phyloP scores from a whole-genome alignment of 208 protist species.

The Leishmania guyanensis region DNA sequence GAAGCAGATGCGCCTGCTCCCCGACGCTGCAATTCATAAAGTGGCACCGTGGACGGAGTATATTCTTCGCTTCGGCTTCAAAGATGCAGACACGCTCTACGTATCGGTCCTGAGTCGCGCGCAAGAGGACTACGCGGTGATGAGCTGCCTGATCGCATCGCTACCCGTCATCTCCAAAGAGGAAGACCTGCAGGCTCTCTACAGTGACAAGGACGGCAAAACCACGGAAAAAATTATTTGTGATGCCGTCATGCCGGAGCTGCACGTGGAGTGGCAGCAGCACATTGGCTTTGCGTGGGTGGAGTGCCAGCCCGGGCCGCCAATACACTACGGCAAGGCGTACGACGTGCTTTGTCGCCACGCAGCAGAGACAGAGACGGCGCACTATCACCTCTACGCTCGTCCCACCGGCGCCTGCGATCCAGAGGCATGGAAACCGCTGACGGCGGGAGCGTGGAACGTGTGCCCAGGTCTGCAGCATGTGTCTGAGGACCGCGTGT shows the following conservation, averaged over 20 bases:
- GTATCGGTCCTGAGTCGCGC: conserved; percentile 62
- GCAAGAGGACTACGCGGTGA: conserved; percentile 66
- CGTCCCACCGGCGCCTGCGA: conserved; percentile 17
- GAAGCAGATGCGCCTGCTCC: conserved; percentile 49
- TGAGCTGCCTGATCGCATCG: conserved; percentile 57
- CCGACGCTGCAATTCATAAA: conserved; percentile 34
- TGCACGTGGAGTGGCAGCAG: conserved; percentile 56
- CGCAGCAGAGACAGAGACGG: conserved; percentile 56
- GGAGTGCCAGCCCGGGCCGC: conserved; percentile 41
- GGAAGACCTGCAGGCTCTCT: conserved; percentile 32
- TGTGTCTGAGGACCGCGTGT: conserved; percentile 33
- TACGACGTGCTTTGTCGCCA: conserved; percentile 66
- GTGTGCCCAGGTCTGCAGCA: conserved; percentile 35
- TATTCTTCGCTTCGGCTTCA: conserved; percentile 84
- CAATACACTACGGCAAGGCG: conserved; percentile 52
- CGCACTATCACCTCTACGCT: conserved; percentile 69
- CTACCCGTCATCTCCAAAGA: conserved; percentile 47
- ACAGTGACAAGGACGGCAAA: conserved; percentile 24
- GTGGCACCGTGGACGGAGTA: conserved; percentile 78
- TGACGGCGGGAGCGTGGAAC: conserved; percentile 80
- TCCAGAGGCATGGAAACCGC: conserved; percentile 47
- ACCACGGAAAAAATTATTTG: conserved; percentile 16
- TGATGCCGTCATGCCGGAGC: conserved; percentile 10
- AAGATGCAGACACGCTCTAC: conserved; percentile 63
- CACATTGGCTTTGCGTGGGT: conserved; percentile 81